Percentiles rank a stretch among this genome's conserved stretches.
Conservation (phyloP, 2,329 filamentous ascomycete species). For the Fusarium xylarioides region DNA sequence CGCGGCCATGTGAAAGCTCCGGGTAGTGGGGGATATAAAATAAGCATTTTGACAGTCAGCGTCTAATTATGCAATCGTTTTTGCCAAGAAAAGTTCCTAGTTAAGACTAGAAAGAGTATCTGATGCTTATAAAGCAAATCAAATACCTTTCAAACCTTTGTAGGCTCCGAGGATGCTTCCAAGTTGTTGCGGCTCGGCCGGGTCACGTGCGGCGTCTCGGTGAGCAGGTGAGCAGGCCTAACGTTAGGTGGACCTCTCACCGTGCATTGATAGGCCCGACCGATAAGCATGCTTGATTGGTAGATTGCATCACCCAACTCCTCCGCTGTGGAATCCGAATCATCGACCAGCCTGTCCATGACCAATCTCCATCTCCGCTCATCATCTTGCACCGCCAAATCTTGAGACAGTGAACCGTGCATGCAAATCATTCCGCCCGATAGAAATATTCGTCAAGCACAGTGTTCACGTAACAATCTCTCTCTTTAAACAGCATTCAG, state of each 20-base stretch:
- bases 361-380: conserved; percentile 41
- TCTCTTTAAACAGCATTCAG: neutral
- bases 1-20: conserved; percentile 29
- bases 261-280: conserved; percentile 18
- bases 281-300: conserved; percentile 36
- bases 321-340: conserved; percentile 26
- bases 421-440: conserved; percentile 1
- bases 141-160: neutral
- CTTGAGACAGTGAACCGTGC: conserved; percentile 16
- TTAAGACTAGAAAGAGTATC: neutral
- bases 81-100: neutral
- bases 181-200: neutral
- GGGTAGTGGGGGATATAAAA: neutral
- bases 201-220: neutral
- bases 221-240: neutral
- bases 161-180: neutral
- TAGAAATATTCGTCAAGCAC: neutral
- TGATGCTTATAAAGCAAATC: neutral
- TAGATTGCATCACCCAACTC: conserved; percentile 16
- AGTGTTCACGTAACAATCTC: neutral
- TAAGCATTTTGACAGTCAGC: neutral
- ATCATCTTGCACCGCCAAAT: conserved; percentile 27
- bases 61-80: neutral
- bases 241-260: neutral
- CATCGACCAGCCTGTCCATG: conserved; percentile 34